These are phyloP conservation scores for Clitoria ternatea DNA, from an alignment of 306 rosid genomes.

Conservation along the genomic window DNA sequence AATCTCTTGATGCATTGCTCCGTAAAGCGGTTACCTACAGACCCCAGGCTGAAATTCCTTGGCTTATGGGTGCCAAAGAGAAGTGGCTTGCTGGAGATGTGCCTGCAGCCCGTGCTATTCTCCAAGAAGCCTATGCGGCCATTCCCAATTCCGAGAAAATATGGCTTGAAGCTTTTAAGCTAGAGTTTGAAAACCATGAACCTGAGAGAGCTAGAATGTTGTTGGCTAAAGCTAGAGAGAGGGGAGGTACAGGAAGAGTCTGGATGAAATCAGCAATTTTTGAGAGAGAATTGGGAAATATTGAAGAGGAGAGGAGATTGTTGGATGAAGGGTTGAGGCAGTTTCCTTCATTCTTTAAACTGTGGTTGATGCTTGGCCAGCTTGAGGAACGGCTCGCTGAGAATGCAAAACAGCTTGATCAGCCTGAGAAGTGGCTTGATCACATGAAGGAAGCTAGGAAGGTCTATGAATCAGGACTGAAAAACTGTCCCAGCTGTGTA, in stretches of 20 bases:
- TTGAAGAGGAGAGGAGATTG: slow-evolving; percentile 70
- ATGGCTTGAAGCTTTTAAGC: slow-evolving; percentile 94
- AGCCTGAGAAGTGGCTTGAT: slow-evolving; percentile 50
- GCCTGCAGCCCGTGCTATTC: slow-evolving; percentile 82
- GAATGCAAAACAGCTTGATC: slow-evolving; percentile 39
- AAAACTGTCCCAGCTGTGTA: slow-evolving; percentile 61
- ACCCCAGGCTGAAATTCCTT: slow-evolving; percentile 92
- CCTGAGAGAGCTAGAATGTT: slow-evolving; percentile 95
- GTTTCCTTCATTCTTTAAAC: slow-evolving; percentile 73
- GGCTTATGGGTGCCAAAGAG: slow-evolving; percentile 99
- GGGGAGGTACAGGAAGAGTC: slow-evolving; percentile 89
- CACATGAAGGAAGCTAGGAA: slow-evolving; percentile 72
- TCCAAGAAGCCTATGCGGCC: slow-evolving; percentile 90
- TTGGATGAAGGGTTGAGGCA: slow-evolving; percentile 71
- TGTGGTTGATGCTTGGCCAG: slow-evolving; percentile 97
- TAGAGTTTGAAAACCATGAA: slow-evolving; percentile 89
- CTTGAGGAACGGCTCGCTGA: slow-evolving; percentile 67
- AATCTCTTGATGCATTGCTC: slow-evolving; percentile 84
- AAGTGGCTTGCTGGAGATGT: slow-evolving; percentile 99
- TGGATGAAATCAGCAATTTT: slow-evolving; percentile 97
- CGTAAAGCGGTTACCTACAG: slow-evolving; percentile 81
- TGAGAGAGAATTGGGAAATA: slow-evolving; percentile 81
- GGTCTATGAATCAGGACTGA: slow-evolving; percentile 70
- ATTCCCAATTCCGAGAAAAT: slow-evolving; percentile 92
- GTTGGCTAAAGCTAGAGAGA: slow-evolving; percentile 85